These are phyloP conservation scores for Scheffersomyces titani DNA, from an alignment of 1,139 yeast genomes.

Conservation along the genomic window DNA sequence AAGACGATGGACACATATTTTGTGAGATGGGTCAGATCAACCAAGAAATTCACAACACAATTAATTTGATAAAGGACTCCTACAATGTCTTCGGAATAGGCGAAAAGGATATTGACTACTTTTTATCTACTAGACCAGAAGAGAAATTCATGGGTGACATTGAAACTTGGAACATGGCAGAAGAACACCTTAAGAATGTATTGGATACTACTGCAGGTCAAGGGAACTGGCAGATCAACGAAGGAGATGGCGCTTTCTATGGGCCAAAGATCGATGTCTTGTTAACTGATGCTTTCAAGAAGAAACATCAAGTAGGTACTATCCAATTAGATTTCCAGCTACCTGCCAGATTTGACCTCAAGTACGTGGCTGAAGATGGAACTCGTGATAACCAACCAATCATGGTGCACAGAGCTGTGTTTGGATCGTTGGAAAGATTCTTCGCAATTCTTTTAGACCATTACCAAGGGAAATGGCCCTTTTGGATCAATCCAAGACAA, in stretches of 20 bases:
- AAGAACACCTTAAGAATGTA: conserved; percentile 64
- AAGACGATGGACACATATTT: conserved; percentile 97
- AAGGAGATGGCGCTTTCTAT: conserved; percentile 97
- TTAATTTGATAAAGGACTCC: conserved; percentile 74
- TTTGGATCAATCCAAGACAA: conserved; percentile 96
- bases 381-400: conserved; percentile 67
- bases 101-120: conserved; percentile 57
- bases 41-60: conserved; percentile 71
- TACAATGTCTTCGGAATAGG: conserved; percentile 77
- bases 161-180: conserved; percentile 86
- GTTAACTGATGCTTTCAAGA: conserved; percentile 78
- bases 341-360: conserved; percentile 79
- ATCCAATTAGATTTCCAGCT: conserved; percentile 94
- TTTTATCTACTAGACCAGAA: conserved; percentile 87
- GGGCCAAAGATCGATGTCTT: conserved; percentile 94
- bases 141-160: conserved; percentile 79
- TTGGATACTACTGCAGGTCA: conserved; percentile 56
- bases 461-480: conserved; percentile 95
- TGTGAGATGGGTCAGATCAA: conserved; percentile 83
- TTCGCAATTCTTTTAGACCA: conserved; percentile 90
- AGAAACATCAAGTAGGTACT: conserved; percentile 93
- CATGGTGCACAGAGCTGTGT: conserved; percentile 92
- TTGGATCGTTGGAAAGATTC: conserved; percentile 92
- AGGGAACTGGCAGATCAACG: conserved; percentile 70
- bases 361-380: conserved; percentile 57